phyloP scores from a whole-genome alignment of 345 rosid species.

The Gossypium thurberi region DNA sequence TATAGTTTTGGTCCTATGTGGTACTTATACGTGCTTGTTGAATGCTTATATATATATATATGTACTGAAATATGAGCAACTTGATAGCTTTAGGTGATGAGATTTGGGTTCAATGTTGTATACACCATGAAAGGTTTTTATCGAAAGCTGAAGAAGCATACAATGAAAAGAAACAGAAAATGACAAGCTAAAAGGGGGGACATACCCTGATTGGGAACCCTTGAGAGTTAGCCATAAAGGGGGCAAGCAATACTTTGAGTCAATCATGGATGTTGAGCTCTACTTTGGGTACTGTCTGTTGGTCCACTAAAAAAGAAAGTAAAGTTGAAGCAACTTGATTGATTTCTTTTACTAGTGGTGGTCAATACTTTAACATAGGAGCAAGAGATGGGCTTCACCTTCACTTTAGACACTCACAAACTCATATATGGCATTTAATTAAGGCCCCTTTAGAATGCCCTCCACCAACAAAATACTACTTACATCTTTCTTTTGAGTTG shows the following conservation, averaged over 20 bases:
- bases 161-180: conserved; percentile 7
- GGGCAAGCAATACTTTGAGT: conserved; percentile 17
- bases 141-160: conserved; percentile 10
- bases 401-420: no score
- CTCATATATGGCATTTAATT: no score
- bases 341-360: conserved; percentile 18
- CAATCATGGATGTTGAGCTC: conserved; percentile 26
- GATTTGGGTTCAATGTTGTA: background rate
- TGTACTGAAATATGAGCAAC: background rate
- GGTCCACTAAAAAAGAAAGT: conserved; percentile 18
- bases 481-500: no score
- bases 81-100: background rate
- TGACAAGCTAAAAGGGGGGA: conserved; percentile 20
- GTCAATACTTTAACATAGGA: conserved; percentile 2
- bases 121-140: background rate
- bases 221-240: conserved; percentile 21
- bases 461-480: no score
- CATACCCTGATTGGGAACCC: conserved; percentile 26
- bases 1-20: no score
- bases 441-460: no score
- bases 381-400: background rate
- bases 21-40: background rate
- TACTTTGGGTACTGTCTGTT: conserved; percentile 1
- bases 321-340: conserved; percentile 43
- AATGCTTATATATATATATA: background rate